phyloP scores from a whole-genome alignment of 768 basidiomycete species.

The Leucocoprinus leucothites region DNA sequence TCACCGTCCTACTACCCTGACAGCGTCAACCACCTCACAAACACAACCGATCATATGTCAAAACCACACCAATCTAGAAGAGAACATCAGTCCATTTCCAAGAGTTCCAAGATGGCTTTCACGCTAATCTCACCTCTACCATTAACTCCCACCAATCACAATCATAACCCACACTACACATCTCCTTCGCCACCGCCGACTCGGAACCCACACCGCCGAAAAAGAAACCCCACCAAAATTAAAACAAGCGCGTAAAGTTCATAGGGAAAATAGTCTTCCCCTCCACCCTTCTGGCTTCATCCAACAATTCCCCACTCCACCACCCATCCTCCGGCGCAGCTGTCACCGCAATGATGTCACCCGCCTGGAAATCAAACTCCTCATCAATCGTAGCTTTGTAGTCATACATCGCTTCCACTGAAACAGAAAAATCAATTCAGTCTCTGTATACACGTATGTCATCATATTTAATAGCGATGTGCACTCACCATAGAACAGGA shows the following conservation, averaged over 20 bases:
- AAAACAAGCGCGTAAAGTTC: constrained; percentile 83
- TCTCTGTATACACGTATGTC: background rate
- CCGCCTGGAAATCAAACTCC: constrained; percentile 94
- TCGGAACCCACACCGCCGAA: no score
- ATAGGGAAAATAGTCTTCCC: constrained; percentile 84
- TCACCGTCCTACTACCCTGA: no score
- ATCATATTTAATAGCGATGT: background rate
- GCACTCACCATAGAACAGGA: constrained; percentile 81
- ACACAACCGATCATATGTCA: no score
- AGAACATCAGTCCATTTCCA: no score
- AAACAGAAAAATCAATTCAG: constrained; percentile 8
- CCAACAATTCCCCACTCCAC: constrained; percentile 91
- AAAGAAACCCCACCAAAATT: constrained; percentile 11
- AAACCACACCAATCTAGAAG: no score
- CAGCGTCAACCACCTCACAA: no score
- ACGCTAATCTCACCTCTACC: no score
- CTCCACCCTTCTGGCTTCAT: constrained; percentile 64
- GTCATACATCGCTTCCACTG: constrained; percentile 88
- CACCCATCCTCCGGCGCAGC: constrained; percentile 94
- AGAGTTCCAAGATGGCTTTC: no score
- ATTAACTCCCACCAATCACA: no score
- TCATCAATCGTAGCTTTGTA: constrained; percentile 82
- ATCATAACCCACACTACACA: no score
- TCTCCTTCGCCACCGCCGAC: no score
- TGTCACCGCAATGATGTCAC: constrained; percentile 97